Percentiles rank a stretch among this genome's conserved stretches.
Evolutionary conservation across 257 asterid species (phyloP).

Genomic region (Leonotis leonurus): DNA sequence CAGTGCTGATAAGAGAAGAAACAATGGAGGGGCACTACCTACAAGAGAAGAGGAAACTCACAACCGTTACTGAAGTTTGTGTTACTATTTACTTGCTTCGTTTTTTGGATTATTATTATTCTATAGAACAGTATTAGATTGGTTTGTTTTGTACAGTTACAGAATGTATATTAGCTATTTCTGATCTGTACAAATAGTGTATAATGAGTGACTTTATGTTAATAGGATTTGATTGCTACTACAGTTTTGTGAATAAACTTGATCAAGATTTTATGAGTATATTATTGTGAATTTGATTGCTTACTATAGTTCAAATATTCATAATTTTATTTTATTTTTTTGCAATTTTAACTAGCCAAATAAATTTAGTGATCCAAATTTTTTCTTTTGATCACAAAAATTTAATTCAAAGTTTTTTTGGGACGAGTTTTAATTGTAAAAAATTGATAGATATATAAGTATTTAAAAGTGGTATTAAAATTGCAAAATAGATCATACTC

Average conservation of each 20-base stretch:
- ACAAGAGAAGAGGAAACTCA: slow-evolving; percentile 28
- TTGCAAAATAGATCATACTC: no score
- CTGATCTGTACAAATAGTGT: slow-evolving; percentile 3
- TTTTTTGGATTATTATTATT: not conserved
- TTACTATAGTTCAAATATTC: no score
- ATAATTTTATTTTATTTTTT: no score
- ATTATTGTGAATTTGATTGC: no score
- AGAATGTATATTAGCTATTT: slow-evolving; percentile 20
- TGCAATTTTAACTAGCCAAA: no score
- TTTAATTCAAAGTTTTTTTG: no score
- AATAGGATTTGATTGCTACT: slow-evolving; percentile 1
- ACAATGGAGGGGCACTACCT: slow-evolving; percentile 16
- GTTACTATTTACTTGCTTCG: not conserved
- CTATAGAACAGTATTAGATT: slow-evolving; percentile 5
- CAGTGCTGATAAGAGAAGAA: slow-evolving; percentile 32
- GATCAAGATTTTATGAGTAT: not conserved
- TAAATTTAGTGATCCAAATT: no score
- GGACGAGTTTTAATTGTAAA: no score
- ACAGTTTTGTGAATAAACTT: slow-evolving; percentile 16
- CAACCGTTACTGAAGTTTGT: slow-evolving; percentile 18
- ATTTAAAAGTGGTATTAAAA: no score
- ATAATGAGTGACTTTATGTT: slow-evolving; percentile 12
- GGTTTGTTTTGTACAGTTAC: slow-evolving; percentile 25
- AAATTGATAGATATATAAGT: no score
- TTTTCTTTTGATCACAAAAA: no score